Evolutionary conservation across 139 green algal genomes (phyloP).

Genomic region (Chlorella sorokiniana): DNA sequence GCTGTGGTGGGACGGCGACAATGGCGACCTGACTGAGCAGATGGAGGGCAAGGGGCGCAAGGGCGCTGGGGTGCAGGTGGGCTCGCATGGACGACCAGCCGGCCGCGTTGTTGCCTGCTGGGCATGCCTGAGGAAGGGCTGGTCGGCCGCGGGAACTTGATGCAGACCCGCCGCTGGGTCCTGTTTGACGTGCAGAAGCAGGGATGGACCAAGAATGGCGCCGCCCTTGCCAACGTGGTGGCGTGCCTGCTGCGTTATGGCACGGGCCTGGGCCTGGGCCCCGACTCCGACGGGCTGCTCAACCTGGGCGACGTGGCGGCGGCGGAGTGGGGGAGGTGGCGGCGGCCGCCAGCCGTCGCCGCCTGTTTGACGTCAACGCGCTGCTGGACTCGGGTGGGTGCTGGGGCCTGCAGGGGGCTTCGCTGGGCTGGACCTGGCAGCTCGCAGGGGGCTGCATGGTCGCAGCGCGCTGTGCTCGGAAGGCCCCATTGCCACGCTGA

Average conservation of each 20-base stretch:
- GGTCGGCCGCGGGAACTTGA: no score
- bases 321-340: background rate
- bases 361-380: constrained; percentile 19
- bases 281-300: constrained; percentile 56
- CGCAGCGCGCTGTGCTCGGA: no score
- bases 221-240: constrained; percentile 17
- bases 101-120: background rate
- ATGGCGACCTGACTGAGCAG: constrained; percentile 12
- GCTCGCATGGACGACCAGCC: no score
- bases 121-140: no score
- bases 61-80: background rate
- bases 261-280: constrained; percentile 49
- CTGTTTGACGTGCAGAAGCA: background rate
- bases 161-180: no score
- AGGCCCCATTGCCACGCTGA: no score
- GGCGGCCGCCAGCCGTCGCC: background rate
- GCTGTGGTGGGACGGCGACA: constrained; percentile 14
- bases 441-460: no score
- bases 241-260: constrained; percentile 40
- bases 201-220: constrained; percentile 14
- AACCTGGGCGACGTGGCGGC: constrained; percentile 44
- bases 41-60: background rate
- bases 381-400: constrained; percentile 41
- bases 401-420: background rate
- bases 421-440: background rate